A percentile compares a stretch with the other conserved stretches of the same genome.
phyloP scores from a whole-genome alignment of 768 basidiomycete species.

The Lepiota brunneoincarnata region DNA sequence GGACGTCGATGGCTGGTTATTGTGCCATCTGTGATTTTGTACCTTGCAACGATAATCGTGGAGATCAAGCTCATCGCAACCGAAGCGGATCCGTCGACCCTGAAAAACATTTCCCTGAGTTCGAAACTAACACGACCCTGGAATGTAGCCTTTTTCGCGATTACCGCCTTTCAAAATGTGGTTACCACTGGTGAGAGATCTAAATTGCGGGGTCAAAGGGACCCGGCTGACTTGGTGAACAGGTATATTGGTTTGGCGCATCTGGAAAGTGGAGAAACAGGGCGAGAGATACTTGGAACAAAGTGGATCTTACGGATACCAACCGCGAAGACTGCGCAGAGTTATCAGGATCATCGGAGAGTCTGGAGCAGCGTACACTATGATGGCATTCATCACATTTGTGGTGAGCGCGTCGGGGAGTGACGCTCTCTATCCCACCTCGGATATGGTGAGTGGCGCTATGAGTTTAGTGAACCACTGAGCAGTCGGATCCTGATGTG shows the following conservation, averaged over 20 bases:
- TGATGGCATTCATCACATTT: conserved; percentile 6
- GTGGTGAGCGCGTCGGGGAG: background rate
- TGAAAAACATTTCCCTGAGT: background rate
- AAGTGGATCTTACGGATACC: background rate
- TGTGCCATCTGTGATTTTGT: background rate
- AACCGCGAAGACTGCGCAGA: background rate
- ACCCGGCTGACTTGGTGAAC: no score
- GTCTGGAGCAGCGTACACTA: conserved; percentile 4
- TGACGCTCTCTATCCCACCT: conserved; percentile 7
- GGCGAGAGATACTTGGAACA: background rate
- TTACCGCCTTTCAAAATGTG: background rate
- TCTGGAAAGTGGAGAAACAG: conserved; percentile 9
- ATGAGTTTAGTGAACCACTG: background rate
- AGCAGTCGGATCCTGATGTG: no score
- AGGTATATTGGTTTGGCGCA: conserved; percentile 7
- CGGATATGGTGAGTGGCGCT: conserved; percentile 5
- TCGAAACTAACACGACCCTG: background rate
- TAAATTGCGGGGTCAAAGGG: no score
- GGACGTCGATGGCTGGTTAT: background rate
- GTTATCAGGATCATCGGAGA: conserved; percentile 6
- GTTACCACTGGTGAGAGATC: background rate
- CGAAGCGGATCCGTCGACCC: background rate
- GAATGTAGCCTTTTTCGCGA: background rate
- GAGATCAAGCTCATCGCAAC: background rate
- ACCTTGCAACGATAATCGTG: background rate